A percentile compares a stretch with the other conserved stretches of the same genome.
These are phyloP conservation scores for Lasiodiplodia gonubiensis DNA, from an alignment of 2,329 filamentous ascomycete species.

Conservation along the genomic window DNA sequence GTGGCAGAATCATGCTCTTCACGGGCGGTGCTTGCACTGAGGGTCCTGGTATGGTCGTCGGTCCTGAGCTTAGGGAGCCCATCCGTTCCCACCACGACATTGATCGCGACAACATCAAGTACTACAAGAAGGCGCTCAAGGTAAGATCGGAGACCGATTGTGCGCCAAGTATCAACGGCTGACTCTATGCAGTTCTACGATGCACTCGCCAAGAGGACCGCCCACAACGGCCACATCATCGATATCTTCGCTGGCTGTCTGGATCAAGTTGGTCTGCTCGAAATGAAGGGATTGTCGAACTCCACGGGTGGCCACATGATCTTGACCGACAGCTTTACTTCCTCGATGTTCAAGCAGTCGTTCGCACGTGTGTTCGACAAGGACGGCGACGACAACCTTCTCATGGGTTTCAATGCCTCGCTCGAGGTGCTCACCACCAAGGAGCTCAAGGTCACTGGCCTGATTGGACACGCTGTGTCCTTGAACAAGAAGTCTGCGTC, in stretches of 20 bases:
- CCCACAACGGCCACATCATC: slow-evolving; percentile 96
- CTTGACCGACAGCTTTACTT: slow-evolving; percentile 95
- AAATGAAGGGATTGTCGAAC: slow-evolving; percentile 98
- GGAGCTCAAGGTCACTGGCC: slow-evolving; percentile 94
- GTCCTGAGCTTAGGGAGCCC: slow-evolving; percentile 91
- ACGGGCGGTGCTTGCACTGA: slow-evolving; percentile 94
- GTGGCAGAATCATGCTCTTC: slow-evolving; percentile 96
- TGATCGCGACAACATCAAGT: slow-evolving; percentile 98
- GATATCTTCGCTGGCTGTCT: slow-evolving; percentile 98
- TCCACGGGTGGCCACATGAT: slow-evolving; percentile 98
- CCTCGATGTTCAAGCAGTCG: slow-evolving; percentile 99
- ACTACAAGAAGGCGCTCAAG: slow-evolving; percentile 99
- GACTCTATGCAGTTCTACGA: slow-evolving; percentile 77
- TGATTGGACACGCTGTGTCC: slow-evolving; percentile 95
- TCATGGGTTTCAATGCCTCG: slow-evolving; percentile 98
- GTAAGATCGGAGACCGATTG: slow-evolving; percentile 53
- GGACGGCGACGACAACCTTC: slow-evolving; percentile 88
- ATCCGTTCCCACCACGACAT: slow-evolving; percentile 99
- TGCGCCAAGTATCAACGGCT: slow-evolving; percentile 14
- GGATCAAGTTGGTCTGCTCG: slow-evolving; percentile 93
- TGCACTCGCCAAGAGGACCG: slow-evolving; percentile 86
- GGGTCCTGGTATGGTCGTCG: slow-evolving; percentile 95
- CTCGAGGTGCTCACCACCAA: slow-evolving; percentile 96
- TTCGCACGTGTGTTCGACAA: slow-evolving; percentile 98
- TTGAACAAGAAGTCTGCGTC: slow-evolving; percentile 98